Evolutionary conservation across 208 protist genomes (phyloP), one percentile per base, ranked within the genome.

Genomic region (Blechomonas ayalai): DNA sequence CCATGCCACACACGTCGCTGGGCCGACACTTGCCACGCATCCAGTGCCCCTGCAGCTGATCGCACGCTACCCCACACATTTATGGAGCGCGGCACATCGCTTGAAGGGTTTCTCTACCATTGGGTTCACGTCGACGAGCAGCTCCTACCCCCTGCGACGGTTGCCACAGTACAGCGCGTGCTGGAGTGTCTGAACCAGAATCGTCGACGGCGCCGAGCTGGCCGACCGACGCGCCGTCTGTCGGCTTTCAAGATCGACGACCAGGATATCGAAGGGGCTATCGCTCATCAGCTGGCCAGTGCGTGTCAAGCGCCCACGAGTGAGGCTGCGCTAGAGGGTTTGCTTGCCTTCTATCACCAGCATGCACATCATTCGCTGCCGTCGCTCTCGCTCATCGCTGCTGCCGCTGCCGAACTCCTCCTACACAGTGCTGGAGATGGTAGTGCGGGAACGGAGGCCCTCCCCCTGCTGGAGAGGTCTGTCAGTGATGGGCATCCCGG

Each of bases 401-500:
- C 69, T 0, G 67, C 68, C 16, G 51, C 80, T 9, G 75, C 67
- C 9, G 65, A 79, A 27, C 31, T 68, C 27, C 29, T 62, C 16
- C 27, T 70, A 25, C 34, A 47, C 38, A 43, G 32, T 5, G 9
- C 19, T n/a, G 40, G 33, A 12, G 41, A 15, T 23, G 19, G 34
- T 8, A 27, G 20, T 5, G 48, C 48, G 42, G 12, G 48, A 18
- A 19, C 22, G 10, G 15, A 51, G 0, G 67, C 57, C 4, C 50
- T 82, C 9, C 16, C 12, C 20, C 41, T 73, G 8, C 59, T 93
- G 2, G 85, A 93, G 38, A 44, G 41, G 0, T 77, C 78, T 0
- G 64, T 82, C 8, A 31, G 39, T 0, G 25, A 16, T 0, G 59
- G 78, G 0, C 85, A 93, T 38, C 43, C 58, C 0, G 81, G 65